Evolutionary conservation across 306 rosid genomes (phyloP).

Genomic region (Quercus rubra): DNA sequence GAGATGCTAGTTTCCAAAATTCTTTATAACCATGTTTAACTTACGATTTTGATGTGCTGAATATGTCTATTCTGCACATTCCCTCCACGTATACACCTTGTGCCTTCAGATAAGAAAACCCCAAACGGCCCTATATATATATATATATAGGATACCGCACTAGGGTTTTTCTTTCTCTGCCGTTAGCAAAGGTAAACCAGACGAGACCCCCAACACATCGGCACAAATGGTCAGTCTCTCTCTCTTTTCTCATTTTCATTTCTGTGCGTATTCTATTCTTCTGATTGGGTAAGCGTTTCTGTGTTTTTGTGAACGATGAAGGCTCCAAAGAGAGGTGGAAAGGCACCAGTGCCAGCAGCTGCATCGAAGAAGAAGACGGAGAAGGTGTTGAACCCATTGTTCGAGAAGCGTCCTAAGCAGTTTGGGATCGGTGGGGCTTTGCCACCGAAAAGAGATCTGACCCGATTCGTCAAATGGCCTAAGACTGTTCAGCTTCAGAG

Average conservation of each 20-base stretch:
- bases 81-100: no score
- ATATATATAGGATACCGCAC: neutral
- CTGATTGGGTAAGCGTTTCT: no score
- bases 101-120: neutral
- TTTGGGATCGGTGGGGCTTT: conserved; percentile 28
- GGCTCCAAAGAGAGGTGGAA: conserved; percentile 56
- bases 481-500: conserved; percentile 67
- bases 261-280: neutral
- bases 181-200: neutral
- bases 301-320: neutral
- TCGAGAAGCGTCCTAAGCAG: conserved; percentile 79
- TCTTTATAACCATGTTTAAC: no score
- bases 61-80: no score
- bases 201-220: neutral
- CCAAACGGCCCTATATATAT: neutral
- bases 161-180: neutral
- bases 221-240: neutral
- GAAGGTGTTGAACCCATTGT: conserved; percentile 64
- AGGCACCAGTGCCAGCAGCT: conserved; percentile 21
- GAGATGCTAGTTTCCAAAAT: no score
- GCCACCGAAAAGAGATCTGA: conserved; percentile 79
- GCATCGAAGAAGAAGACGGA: conserved; percentile 54
- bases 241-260: no score
- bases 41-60: no score
- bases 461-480: conserved; percentile 82